Evolutionary conservation across 1,284 basidiomycete species (phyloP).

Genomic region (Trichosporon asahii): DNA sequence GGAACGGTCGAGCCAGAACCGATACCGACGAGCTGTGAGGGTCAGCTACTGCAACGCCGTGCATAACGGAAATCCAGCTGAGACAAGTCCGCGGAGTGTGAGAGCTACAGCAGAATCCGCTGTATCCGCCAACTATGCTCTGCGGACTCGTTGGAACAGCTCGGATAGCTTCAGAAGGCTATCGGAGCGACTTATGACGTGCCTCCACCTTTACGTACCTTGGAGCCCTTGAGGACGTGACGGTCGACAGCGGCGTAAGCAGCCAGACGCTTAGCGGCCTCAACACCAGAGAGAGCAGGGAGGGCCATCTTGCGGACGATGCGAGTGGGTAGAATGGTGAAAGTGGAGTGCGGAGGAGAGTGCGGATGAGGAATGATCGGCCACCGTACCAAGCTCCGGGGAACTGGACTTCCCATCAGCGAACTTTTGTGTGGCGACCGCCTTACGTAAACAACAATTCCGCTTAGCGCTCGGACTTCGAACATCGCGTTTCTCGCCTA

Average conservation of each 20-base stretch:
- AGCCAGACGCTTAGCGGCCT: conserved; percentile 81
- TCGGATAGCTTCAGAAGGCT: neutral
- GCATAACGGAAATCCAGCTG: no score
- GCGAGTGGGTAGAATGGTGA: conserved; percentile 18
- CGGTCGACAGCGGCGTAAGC: conserved; percentile 93
- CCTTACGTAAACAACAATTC: neutral
- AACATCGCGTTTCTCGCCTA: neutral
- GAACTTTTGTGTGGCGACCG: neutral
- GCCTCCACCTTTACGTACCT: neutral
- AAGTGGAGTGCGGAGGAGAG: neutral
- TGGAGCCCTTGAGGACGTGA: conserved; percentile 58
- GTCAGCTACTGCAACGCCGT: neutral
- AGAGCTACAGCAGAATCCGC: no score
- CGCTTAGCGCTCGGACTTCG: neutral
- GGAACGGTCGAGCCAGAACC: conserved; percentile 95
- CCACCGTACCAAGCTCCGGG: neutral
- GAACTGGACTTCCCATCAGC: neutral
- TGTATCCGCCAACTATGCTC: no score
- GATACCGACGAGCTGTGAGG: conserved; percentile 74
- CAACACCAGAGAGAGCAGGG: conserved; percentile 52
- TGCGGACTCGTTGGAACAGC: neutral
- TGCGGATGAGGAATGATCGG: neutral
- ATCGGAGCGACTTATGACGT: neutral
- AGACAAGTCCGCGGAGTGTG: no score
- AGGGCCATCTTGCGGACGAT: conserved; percentile 15